A percentile compares a stretch with the other conserved stretches of the same genome.
Evolutionary conservation across 306 rosid species (phyloP).

Genomic region (Cercis canadensis): DNA sequence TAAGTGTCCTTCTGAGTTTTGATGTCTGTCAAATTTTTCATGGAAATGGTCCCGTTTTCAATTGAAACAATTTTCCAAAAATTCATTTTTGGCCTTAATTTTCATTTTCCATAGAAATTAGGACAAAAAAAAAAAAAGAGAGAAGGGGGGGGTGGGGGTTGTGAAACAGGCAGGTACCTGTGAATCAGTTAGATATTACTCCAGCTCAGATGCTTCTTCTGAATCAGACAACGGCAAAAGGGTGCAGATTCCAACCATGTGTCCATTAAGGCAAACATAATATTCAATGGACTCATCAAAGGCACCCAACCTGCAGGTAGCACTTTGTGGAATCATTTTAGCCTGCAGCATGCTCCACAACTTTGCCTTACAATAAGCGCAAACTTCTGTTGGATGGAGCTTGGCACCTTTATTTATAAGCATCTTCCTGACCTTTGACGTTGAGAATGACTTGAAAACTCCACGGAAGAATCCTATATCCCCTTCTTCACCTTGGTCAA

Average conservation of each 20-base stretch:
- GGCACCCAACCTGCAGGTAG: constrained; percentile 84
- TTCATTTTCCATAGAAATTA: neutral
- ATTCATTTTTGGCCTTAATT: constrained; percentile 1
- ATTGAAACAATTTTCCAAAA: no score
- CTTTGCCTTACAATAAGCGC: constrained; percentile 97
- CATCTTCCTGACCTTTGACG: constrained; percentile 80
- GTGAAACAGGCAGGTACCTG: constrained; percentile 46
- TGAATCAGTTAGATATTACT: constrained; percentile 44
- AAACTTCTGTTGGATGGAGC: constrained; percentile 91
- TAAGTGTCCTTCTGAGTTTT: no score
- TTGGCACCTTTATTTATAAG: constrained; percentile 73
- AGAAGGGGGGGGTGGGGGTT: neutral
- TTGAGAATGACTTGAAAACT: constrained; percentile 83
- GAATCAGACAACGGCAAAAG: constrained; percentile 89
- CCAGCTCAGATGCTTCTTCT: constrained; percentile 79
- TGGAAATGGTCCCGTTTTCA: constrained; percentile 1
- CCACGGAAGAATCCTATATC: constrained; percentile 95
- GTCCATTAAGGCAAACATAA: constrained; percentile 95
- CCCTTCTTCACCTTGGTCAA: constrained; percentile 97
- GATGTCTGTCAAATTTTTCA: neutral
- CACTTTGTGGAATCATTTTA: constrained; percentile 89
- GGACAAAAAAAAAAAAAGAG: neutral
- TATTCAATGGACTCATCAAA: constrained; percentile 85
- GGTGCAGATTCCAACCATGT: constrained; percentile 89
- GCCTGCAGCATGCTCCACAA: constrained; percentile 98